These are phyloP conservation scores for Onygena corvina DNA, from an alignment of 2,329 filamentous ascomycete species.

Conservation along the genomic window DNA sequence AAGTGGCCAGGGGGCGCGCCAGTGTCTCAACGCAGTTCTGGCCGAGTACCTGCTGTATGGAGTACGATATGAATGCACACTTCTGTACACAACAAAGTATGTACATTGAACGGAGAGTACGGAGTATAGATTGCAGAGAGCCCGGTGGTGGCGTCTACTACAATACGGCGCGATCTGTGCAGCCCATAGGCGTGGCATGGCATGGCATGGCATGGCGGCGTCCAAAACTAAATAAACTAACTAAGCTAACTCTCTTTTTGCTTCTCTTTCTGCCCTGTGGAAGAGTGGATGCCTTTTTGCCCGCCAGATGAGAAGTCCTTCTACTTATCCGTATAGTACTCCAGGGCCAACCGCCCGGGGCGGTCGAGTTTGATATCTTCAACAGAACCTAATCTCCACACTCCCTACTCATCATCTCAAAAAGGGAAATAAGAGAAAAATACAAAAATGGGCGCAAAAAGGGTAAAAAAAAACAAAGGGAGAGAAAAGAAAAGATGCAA, in stretches of 20 bases:
- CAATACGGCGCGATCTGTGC: too few species aligned
- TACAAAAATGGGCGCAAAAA: neutral
- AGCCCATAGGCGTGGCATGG: too few species aligned
- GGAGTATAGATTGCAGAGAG: too few species aligned
- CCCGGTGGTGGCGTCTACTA: too few species aligned
- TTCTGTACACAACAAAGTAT: too few species aligned
- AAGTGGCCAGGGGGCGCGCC: neutral
- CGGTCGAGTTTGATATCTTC: slow-evolving; percentile 6
- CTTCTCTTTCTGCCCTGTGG: neutral
- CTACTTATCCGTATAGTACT: neutral
- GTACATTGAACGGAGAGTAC: too few species aligned
- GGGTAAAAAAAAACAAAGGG: neutral
- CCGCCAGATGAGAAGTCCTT: neutral
- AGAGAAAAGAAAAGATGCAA: neutral
- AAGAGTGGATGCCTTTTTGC: neutral
- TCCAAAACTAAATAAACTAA: too few species aligned
- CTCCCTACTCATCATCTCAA: too few species aligned
- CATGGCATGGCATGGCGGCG: too few species aligned
- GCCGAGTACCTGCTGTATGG: too few species aligned
- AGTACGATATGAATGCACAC: too few species aligned
- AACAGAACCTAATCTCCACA: slow-evolving; percentile 3
- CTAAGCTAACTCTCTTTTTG: too few species aligned
- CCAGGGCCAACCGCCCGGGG: slow-evolving; percentile 2
- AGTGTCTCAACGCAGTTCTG: neutral
- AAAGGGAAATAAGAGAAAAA: neutral